Evolutionary conservation across 495 filamentous ascomycete genomes (phyloP), one percentile per base, ranked within the genome.

Genomic region (Aspergillus sclerotioniger): DNA sequence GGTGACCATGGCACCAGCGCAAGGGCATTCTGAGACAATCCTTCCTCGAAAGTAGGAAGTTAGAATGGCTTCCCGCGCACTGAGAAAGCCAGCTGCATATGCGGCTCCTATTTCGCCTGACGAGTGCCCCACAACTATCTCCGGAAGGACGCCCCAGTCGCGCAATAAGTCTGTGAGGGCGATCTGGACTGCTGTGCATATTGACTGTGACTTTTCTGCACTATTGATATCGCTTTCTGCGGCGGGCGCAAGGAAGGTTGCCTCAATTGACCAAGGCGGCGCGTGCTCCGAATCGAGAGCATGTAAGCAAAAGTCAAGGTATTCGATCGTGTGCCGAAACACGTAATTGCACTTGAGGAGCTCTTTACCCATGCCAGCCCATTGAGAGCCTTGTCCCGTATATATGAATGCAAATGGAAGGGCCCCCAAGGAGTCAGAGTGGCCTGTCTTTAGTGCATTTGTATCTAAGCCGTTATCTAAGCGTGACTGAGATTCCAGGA

Each of bases 121-220:
- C 1, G 60, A 62, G 29, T 62, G 60, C 3, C 60, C 60, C 1
- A 62, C 46, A 6, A 62, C 60, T 6, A 21, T n/a, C 15, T 46
- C 19, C 10, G 50, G 41, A 16, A 9, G 13, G 55, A 59, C 19
- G 3, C 54, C 33, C 43, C 35, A 53, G 51, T 10, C 45, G n/a
- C 3, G 59, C 53, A 50, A 62, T 62, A 51, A 55, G 54, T 54
- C 61, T 47, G 53, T 61, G 29, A 53, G 49, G 10, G 32, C 50
- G 13, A 57, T 71, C 55, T 55, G 58, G 59, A 54, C 37, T 61
- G 32, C 61, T 3, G 54, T 57, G 3, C 68, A 74, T 1, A 75
- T 53, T 0, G 77, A 71, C 48, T 79, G 75, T 0, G 72, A 67
- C 0, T 76, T 33, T 6, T 49, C 66, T 1, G 71, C 70, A 32